Evolutionary conservation across 805 yeast species (phyloP).

Genomic region (Metschnikowia noctiluminum): DNA sequence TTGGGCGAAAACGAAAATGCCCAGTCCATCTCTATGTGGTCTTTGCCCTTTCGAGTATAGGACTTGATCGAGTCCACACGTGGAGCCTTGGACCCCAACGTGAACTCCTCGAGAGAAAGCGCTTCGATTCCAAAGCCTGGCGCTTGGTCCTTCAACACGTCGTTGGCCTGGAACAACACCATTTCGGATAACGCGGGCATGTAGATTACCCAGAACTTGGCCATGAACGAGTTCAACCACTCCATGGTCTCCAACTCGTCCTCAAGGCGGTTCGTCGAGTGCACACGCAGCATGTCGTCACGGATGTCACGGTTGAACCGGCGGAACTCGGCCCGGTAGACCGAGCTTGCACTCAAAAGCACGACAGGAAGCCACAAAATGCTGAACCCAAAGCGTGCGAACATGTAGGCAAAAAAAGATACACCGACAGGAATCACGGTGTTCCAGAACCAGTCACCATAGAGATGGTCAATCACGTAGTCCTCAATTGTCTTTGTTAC

Average conservation of each 20-base stretch:
- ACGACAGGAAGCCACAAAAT: conserved; percentile 60
- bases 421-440: conserved; percentile 61
- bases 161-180: conserved; percentile 69
- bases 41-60: conserved; percentile 64
- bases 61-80: conserved; percentile 68
- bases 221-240: conserved; percentile 75
- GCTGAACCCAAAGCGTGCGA: conserved; percentile 63
- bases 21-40: conserved; percentile 81
- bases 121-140: conserved; percentile 84
- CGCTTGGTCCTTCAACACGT: conserved; percentile 62
- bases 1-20: conserved; percentile 76
- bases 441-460: conserved; percentile 72
- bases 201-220: conserved; percentile 82
- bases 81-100: conserved; percentile 80
- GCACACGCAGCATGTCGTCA: conserved; percentile 69
- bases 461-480: conserved; percentile 65
- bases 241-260: conserved; percentile 69
- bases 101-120: conserved; percentile 69
- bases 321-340: conserved; percentile 69
- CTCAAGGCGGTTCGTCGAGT: conserved; percentile 61
- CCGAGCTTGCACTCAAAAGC: conserved; percentile 57
- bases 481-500: conserved; percentile 43
- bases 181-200: conserved; percentile 82
- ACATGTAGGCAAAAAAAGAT: conserved; percentile 67
- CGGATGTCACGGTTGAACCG: conserved; percentile 71